Conservation (phyloP, 495 filamentous ascomycete species). For the Trichocladium uniseriatum region DNA sequence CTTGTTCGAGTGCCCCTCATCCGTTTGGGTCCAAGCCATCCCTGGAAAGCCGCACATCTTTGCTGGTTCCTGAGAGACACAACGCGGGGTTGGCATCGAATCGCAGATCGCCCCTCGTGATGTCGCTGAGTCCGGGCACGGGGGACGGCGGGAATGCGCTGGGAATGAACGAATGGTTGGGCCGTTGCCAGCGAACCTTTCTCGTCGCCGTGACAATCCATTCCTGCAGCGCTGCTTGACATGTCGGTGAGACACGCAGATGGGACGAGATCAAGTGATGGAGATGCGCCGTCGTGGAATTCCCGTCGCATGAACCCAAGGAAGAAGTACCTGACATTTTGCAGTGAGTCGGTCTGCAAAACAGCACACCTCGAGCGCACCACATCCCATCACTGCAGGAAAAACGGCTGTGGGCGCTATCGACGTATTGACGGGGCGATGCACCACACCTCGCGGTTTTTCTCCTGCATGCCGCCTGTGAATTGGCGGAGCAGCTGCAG, state of each 20-base stretch:
- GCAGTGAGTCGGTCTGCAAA: too few relatives aligned
- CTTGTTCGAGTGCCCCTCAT: background rate
- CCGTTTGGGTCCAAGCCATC: slow-evolving; percentile 1
- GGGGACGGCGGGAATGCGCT: too few relatives aligned
- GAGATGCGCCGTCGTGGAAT: too few relatives aligned
- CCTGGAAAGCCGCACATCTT: too few relatives aligned
- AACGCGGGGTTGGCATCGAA: background rate
- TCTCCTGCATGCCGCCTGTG: background rate
- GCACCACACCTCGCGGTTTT: background rate
- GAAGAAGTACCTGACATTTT: too few relatives aligned
- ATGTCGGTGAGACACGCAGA: slow-evolving; percentile 15
- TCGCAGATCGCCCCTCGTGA: background rate
- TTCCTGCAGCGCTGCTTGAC: slow-evolving; percentile 5
- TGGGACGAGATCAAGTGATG: background rate
- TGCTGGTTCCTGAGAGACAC: too few relatives aligned
- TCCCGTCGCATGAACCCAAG: slow-evolving; percentile 21
- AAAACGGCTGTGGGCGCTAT: background rate
- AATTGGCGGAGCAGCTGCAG: background rate
- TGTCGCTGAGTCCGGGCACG: background rate
- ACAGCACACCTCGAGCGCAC: too few relatives aligned
- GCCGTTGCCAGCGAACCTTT: too few relatives aligned
- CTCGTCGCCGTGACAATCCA: background rate
- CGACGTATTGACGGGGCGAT: background rate
- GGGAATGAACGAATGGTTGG: too few relatives aligned
- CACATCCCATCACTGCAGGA: too few relatives aligned